phyloP scores from a whole-genome alignment of 768 basidiomycete species.

The Pleurotus tuber-regium region DNA sequence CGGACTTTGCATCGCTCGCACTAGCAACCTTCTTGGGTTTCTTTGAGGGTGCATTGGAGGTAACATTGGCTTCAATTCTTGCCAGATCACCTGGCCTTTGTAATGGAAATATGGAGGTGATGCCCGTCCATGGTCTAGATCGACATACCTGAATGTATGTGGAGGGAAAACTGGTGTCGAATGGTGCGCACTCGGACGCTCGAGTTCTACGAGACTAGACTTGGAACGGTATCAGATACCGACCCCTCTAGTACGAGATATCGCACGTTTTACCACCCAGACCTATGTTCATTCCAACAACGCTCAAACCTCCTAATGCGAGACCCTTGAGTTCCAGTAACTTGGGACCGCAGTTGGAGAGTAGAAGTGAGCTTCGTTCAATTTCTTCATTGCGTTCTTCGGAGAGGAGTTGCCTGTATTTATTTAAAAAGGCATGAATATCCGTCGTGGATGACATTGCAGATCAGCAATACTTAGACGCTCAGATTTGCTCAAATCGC shows the following conservation, averaged over 20 bases:
- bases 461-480: too few species aligned
- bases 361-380: constrained; percentile 70
- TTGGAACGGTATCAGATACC: constrained; percentile 27
- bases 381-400: constrained; percentile 84
- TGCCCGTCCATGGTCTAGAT: not conserved
- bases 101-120: not conserved
- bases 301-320: constrained; percentile 69
- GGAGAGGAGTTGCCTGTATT: constrained; percentile 64
- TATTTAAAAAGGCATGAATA: constrained; percentile 58
- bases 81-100: constrained; percentile 85
- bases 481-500: too few species aligned
- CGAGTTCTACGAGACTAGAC: constrained; percentile 80
- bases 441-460: constrained; percentile 31
- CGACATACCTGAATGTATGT: constrained; percentile 72
- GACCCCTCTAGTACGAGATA: constrained; percentile 1
- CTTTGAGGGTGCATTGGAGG: constrained; percentile 33
- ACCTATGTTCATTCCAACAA: constrained; percentile 74
- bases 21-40: constrained; percentile 43
- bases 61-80: constrained; percentile 71
- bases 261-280: constrained; percentile 89
- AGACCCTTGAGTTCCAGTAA: constrained; percentile 89
- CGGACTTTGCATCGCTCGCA: constrained; percentile 35
- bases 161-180: constrained; percentile 70
- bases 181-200: constrained; percentile 81
- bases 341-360: constrained; percentile 80